phyloP scores from a whole-genome alignment of 108 stramenopile species.

The Nitzschia sp. region DNA sequence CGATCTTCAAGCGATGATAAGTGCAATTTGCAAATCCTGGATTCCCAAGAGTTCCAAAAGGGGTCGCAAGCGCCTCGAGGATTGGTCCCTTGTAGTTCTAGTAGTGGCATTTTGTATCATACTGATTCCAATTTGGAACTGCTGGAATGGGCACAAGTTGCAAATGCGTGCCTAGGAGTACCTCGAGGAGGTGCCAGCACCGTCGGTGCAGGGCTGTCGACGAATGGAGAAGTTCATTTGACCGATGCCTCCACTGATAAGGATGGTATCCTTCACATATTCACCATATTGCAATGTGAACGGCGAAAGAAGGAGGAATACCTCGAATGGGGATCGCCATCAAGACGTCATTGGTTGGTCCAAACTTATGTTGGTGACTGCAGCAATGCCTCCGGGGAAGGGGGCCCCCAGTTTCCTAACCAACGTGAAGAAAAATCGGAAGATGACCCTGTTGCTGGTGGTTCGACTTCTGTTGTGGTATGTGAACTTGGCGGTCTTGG shows the following conservation, averaged over 20 bases:
- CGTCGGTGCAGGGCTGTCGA: slow-evolving; percentile 55
- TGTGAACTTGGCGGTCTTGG: slow-evolving; percentile 66
- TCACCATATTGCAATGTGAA: slow-evolving; percentile 55
- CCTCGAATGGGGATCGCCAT: slow-evolving; percentile 50
- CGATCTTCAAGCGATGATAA: not conserved
- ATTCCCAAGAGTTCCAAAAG: slow-evolving; percentile 21
- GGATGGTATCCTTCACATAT: slow-evolving; percentile 59
- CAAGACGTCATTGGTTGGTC: slow-evolving; percentile 71
- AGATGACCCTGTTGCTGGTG: slow-evolving; percentile 39
- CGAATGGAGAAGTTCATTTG: slow-evolving; percentile 47
- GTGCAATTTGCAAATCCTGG: slow-evolving; percentile 18
- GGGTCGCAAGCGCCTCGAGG: slow-evolving; percentile 10
- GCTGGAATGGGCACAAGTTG: slow-evolving; percentile 18
- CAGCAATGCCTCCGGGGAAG: slow-evolving; percentile 26
- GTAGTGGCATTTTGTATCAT: slow-evolving; percentile 28
- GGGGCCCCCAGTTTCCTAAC: too few species aligned
- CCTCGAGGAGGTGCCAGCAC: slow-evolving; percentile 12
- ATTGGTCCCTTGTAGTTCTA: slow-evolving; percentile 19
- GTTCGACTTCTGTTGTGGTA: slow-evolving; percentile 53
- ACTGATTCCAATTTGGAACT: slow-evolving; percentile 19
- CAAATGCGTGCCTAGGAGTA: not conserved
- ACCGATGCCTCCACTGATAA: slow-evolving; percentile 38
- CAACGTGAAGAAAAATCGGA: slow-evolving; percentile 12
- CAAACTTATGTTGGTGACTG: slow-evolving; percentile 60
- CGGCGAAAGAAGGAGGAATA: slow-evolving; percentile 27